phyloP scores from a whole-genome alignment of 805 yeast species.

The Wickerhamomyces queroliae region DNA sequence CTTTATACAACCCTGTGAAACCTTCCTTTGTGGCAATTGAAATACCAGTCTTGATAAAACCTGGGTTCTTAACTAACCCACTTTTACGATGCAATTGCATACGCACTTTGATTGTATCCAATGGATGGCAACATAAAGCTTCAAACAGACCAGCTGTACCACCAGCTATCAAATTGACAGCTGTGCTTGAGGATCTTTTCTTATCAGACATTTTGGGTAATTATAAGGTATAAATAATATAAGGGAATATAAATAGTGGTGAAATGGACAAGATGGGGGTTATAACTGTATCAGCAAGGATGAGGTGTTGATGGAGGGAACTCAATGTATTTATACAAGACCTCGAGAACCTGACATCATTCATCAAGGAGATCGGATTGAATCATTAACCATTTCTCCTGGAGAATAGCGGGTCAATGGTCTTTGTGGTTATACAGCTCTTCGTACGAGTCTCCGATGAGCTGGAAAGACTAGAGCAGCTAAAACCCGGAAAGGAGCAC shows the following conservation, averaged over 20 bases:
- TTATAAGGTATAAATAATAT: background rate
- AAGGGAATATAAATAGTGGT: background rate
- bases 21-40: constrained; percentile 77
- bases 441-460: too few relatives aligned
- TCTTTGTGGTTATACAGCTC: background rate
- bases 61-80: constrained; percentile 70
- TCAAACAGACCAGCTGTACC: constrained; percentile 97
- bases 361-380: background rate
- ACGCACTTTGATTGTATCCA: constrained; percentile 94
- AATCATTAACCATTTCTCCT: constrained; percentile 3
- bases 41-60: constrained; percentile 78
- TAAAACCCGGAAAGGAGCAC: background rate
- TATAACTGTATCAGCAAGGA: too few relatives aligned
- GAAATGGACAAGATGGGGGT: too few relatives aligned
- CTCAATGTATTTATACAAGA: background rate
- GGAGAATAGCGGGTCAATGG: constrained; percentile 6
- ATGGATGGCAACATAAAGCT: constrained; percentile 97
- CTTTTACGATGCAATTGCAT: constrained; percentile 84
- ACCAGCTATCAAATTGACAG: constrained; percentile 79
- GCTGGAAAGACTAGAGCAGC: too few relatives aligned
- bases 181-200: constrained; percentile 34
- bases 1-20: constrained; percentile 83
- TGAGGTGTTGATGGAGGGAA: too few relatives aligned
- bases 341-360: background rate
- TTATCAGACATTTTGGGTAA: constrained; percentile 17